Evolutionary conservation across 139 green algal species (phyloP).

Genomic region (Chlorella sp.): DNA sequence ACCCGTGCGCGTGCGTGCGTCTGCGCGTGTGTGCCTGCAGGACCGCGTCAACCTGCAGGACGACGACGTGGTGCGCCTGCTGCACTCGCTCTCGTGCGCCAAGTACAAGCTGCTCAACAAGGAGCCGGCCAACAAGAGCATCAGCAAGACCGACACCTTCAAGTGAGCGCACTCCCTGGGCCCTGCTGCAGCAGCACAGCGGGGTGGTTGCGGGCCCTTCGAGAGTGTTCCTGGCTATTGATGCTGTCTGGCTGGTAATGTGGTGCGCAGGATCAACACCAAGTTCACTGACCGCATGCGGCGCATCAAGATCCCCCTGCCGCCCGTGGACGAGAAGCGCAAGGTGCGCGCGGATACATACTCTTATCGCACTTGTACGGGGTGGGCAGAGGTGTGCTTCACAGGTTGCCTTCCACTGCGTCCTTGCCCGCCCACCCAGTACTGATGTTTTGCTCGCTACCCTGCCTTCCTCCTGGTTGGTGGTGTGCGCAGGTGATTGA

Average conservation of each 20-base stretch:
- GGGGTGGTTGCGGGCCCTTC: neutral
- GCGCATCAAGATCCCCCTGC: constrained; percentile 84
- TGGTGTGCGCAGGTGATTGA: constrained; percentile 69
- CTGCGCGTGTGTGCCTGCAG: constrained; percentile 26
- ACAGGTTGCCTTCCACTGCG: no score
- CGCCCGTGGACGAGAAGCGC: constrained; percentile 84
- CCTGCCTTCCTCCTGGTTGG: no score
- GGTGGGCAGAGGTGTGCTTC: no score
- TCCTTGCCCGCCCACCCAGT: no score
- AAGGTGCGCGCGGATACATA: constrained; percentile 60
- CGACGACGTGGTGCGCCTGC: constrained; percentile 80
- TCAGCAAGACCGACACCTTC: constrained; percentile 84
- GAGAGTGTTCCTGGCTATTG: no score
- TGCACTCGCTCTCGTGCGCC: constrained; percentile 82
- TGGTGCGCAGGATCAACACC: constrained; percentile 31
- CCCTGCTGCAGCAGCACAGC: neutral
- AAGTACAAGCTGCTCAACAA: constrained; percentile 92
- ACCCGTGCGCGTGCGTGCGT: no score
- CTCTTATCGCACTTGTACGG: no score
- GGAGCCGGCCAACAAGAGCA: constrained; percentile 57
- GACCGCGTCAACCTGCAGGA: constrained; percentile 73
- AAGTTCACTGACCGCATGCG: constrained; percentile 89
- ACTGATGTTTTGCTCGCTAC: no score
- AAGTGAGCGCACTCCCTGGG: constrained; percentile 9
- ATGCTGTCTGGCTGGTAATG: neutral